These are phyloP conservation scores for Pseudonectria foliicola DNA, from an alignment of 2,329 filamentous ascomycete genomes.

Conservation along the genomic window DNA sequence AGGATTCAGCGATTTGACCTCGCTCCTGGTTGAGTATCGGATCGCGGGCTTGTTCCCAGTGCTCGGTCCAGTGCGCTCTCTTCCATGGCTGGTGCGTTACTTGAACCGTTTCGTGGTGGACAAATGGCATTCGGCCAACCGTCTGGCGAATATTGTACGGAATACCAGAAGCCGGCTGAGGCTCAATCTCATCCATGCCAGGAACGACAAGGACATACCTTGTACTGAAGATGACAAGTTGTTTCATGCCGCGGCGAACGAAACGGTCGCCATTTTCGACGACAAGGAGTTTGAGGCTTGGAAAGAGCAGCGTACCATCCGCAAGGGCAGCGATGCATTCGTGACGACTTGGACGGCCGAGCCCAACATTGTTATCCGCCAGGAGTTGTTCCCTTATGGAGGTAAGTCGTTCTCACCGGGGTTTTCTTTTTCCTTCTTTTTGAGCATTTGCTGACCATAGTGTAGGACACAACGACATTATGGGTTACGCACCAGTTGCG, in stretches of 20 bases:
- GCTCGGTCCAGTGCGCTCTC: constrained; percentile 63
- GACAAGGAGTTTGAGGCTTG: constrained; percentile 33
- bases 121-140: constrained; percentile 66
- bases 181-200: constrained; percentile 70
- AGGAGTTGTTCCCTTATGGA: constrained; percentile 48
- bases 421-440: too few relatives aligned
- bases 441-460: too few relatives aligned
- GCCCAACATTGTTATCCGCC: constrained; percentile 41
- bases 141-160: constrained; percentile 52
- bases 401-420: constrained; percentile 36
- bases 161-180: constrained; percentile 48
- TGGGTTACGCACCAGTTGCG: constrained; percentile 56
- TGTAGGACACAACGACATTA: constrained; percentile 62
- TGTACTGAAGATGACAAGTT: constrained; percentile 61
- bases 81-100: constrained; percentile 56
- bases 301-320: constrained; percentile 39
- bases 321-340: constrained; percentile 40
- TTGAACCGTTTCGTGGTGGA: constrained; percentile 64
- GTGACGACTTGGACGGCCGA: constrained; percentile 38
- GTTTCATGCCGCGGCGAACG: constrained; percentile 52
- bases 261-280: constrained; percentile 33
- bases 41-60: constrained; percentile 73
- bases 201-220: constrained; percentile 76
- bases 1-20: constrained; percentile 67
- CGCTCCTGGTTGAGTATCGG: constrained; percentile 69